Evolutionary conservation across 768 basidiomycete genomes (phyloP).

Genomic region (Trametes cingulata): DNA sequence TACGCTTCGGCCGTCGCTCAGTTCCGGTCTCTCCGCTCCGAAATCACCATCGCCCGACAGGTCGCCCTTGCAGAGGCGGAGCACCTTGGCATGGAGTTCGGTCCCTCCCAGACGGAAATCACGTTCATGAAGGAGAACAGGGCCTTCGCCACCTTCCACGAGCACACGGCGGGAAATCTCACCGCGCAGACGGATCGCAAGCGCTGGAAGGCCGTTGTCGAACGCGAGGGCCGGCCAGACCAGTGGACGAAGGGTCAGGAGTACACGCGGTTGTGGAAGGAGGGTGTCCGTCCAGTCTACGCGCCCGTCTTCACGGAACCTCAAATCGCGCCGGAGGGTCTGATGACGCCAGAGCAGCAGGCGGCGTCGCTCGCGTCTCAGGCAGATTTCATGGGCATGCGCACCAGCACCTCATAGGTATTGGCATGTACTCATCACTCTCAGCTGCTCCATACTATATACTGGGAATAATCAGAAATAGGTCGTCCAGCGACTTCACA

Average conservation of each 20-base stretch:
- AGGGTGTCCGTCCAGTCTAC: constrained; percentile 68
- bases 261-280: constrained; percentile 72
- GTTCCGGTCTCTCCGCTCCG: constrained; percentile 85
- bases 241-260: constrained; percentile 75
- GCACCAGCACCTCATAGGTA: not conserved
- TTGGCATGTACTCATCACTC: not conserved
- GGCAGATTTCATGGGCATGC: constrained; percentile 7
- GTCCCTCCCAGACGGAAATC: constrained; percentile 58
- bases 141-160: constrained; percentile 60
- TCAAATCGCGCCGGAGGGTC: constrained; percentile 23
- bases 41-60: constrained; percentile 73
- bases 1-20: constrained; percentile 80
- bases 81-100: constrained; percentile 67
- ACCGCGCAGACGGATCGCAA: constrained; percentile 44
- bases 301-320: constrained; percentile 53
- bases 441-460: not conserved
- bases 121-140: constrained; percentile 63
- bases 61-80: constrained; percentile 83
- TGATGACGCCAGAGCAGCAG: constrained; percentile 2
- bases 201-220: constrained; percentile 63
- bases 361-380: not conserved
- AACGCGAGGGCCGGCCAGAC: constrained; percentile 34
- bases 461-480: constrained; percentile 6
- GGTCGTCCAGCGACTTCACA: not conserved
- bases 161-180: constrained; percentile 44